Base-by-base conservation (phyloP, 2,329 filamentous ascomycete genomes). In the Penicillium expansum region DNA sequence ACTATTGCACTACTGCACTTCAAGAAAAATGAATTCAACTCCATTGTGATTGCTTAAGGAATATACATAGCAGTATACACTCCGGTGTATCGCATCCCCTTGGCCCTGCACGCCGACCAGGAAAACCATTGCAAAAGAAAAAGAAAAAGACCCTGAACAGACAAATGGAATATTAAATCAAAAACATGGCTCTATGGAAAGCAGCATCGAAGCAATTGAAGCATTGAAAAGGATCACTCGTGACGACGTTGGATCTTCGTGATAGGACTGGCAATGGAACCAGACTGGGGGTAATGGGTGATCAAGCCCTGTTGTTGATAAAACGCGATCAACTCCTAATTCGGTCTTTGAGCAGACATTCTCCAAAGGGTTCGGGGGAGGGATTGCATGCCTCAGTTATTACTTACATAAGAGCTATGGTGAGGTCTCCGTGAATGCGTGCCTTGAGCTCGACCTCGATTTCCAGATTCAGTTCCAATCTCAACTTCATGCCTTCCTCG, bases 401-500 rank as follows among this genome's bases (percentile, higher is more conserved):
- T 43, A 76, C 75, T 71, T 73, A 78, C 76, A 78, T 69, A 41
- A 78, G 66, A 53, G 72, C 83, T 52, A 86, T 68, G n/a, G 84
- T 86, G 58, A 86, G 73, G 65, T 86, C 83, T 74, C 83, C 83
- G 61, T 85, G 83, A 63, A 86, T 86, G 72, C 83, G 85, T n/a
- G 83, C 83, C 76, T 86, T 86, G 45, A 86, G 72, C 67, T 86
- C 82, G 53, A 86, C 79, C 68, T 86, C 83, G 67, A 86, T 83
- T 68, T 86, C 83, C 58, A 86, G 73, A 65, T 86, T 86, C 62
- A 86, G 72, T 63, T 86, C 83, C 60, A 86, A 66, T 63, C 82
- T 76, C 71, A 86, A 65, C 63, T 82, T 80, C 62, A 86, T 74
- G 65, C 83, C 72, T 35, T 76, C 74, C 50, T 76, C 62, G 16